Base-by-base conservation (phyloP, 148 eudicot species). In the Chenopodium album region DNA sequence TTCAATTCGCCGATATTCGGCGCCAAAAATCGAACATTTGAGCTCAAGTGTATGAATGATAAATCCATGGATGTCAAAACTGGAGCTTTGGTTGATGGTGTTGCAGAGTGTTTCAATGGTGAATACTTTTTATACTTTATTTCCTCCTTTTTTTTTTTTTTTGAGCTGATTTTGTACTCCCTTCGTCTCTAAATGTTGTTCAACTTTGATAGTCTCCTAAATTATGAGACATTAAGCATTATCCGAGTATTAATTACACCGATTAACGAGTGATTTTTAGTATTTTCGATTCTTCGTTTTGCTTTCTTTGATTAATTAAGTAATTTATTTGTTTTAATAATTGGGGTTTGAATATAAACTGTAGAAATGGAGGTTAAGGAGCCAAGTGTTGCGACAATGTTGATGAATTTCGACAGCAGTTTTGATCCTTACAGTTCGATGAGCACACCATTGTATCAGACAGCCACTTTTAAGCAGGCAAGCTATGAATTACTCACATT, bases 391-490 rank as follows among this genome's bases (percentile, higher is more conserved):
- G 90, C 99, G 14, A 97, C 99, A 71, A 76, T 92, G 82, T 81
- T 97, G 90, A 89, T 97, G 98, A 97, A 94, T 83, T 88, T 90
- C 79, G 90, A 84, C 73, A 91, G 85, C 80, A 84, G 82, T 60
- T 90, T 97, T 92, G 99, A 97, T 90, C 99, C 99, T 76, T 94
- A 89, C 79, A 90, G 82, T 78, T 89, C 99, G 2, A 77, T 92
- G 91, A 94, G 98, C 82, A 91, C 95, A 4, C 98, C 98, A 34
- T 85, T 97, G 48, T 97, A 97, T 69, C 99, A 97, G 75, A 97
- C 99, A 28, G 95, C 99, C 75, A 94, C 99, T 31, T 97, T 97
- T 82, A 97, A 97, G 89, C 99, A 94, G 92, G 99, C 84, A 86
- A 82, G 80, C 80, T 76, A n/a, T 31, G 50, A 60, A 1, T 59